Percentiles rank a stretch among this genome's conserved stretches.
Conservation (phyloP, 164 flowering plant species). For the Nymphaea colorata region DNA sequence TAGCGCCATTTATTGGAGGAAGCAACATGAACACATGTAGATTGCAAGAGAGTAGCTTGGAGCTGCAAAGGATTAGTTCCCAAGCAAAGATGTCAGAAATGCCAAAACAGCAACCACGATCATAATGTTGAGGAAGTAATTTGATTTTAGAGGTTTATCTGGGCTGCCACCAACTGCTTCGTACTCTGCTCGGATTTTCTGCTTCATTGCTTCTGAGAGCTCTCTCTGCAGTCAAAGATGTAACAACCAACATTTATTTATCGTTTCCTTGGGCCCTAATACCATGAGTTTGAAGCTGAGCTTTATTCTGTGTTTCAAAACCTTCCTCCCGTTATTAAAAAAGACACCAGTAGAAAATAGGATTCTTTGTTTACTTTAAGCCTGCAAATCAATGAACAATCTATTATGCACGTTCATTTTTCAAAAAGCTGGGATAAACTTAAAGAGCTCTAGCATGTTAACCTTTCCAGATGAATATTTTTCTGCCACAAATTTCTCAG, state of each 20-base stretch:
- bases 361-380: constrained; percentile 37
- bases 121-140: constrained; percentile 87
- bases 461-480: constrained; percentile 62
- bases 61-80: constrained; percentile 20
- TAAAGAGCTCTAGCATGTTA: constrained; percentile 29
- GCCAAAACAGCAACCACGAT: constrained; percentile 74
- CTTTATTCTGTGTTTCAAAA: constrained; percentile 23
- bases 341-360: constrained; percentile 34
- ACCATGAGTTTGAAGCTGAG: not conserved
- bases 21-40: too few species aligned
- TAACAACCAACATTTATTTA: constrained; percentile 29
- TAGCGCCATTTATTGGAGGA: too few species aligned
- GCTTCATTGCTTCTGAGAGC: constrained; percentile 82
- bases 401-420: constrained; percentile 9
- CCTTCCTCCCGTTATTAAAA: constrained; percentile 53
- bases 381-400: constrained; percentile 58
- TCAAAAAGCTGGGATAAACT: not conserved
- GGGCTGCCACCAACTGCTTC: constrained; percentile 86
- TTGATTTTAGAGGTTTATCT: constrained; percentile 77
- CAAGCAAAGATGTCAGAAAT: constrained; percentile 52
- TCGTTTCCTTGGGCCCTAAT: constrained; percentile 16
- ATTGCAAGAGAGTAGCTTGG: too few species aligned
- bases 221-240: constrained; percentile 85
- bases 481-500: constrained; percentile 82
- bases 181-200: constrained; percentile 90